Base-by-base conservation (phyloP, 2,329 filamentous ascomycete species). In the Beauveria asiatica region DNA sequence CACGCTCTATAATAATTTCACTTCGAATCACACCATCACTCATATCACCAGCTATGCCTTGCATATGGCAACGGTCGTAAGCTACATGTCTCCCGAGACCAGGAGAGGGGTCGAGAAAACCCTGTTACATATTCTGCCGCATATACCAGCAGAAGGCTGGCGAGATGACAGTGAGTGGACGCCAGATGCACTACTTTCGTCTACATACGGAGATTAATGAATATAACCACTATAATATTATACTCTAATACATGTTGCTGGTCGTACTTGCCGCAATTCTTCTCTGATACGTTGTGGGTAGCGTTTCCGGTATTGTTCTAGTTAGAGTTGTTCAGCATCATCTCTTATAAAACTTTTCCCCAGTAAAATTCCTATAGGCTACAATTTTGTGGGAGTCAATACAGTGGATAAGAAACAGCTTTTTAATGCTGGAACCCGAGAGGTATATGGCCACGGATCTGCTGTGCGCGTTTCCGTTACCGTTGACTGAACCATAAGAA, bases 71-170 rank as follows among this genome's bases (percentile, higher is more conserved):
- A 51, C 46, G 1, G 48, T 59, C 7, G 13, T 59, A 3, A 33
- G 57, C 48, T 42, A 30, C 46, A 59, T 59, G 57, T 50, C 45
- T 11, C 9, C 11, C 3, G 57, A 59, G 9, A 59, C 57, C 7
- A 39, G 57, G 9, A 48, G 57, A 17, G 57, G 57, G 11, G 33
- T 59, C 19, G 57, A 59, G 39, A 17, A 9, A 17, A 50, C 27
- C 37, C 6, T 59, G 21, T 33, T 52, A 21, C 19, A 51, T 52
- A 52, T 59, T 17, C 48, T 52, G 9, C 57, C 45, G 3, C 57
- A 59, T 27, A 17, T 51, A 7, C 57, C 57, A 2, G 45, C 57
- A 10, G 3, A n/a, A 10, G 37, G 21, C 11, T 52, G 45, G 57
- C 30, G 25, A n/a, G 23, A 25, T 17, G 25, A 42, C 6, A 21